A percentile compares a stretch with the other conserved stretches of the same genome.
phyloP scores from a whole-genome alignment of 768 basidiomycete genomes.

The Boletus eberwhitei region DNA sequence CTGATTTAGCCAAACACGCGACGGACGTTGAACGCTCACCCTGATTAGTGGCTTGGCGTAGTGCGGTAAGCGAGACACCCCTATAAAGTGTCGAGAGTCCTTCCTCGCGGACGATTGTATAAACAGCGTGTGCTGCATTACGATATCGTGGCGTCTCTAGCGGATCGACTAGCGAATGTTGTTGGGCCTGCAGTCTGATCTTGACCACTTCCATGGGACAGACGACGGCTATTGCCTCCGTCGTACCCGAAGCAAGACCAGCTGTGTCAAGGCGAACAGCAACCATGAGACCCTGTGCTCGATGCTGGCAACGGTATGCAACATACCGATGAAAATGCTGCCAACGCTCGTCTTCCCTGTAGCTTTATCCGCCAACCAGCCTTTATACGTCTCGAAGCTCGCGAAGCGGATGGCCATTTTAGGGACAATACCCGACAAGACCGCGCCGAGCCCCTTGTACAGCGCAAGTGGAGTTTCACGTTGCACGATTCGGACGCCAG shows the following conservation, averaged over 20 bases:
- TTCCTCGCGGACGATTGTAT: conserved; percentile 91
- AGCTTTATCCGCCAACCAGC: conserved; percentile 65
- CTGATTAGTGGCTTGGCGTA: conserved; percentile 97
- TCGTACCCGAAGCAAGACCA: conserved; percentile 92
- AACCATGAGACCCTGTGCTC: not conserved
- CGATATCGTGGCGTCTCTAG: conserved; percentile 90
- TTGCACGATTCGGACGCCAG: conserved; percentile 80
- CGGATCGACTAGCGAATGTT: conserved; percentile 95
- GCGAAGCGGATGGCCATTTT: conserved; percentile 99
- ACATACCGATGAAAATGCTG: conserved; percentile 81
- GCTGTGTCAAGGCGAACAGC: conserved; percentile 47
- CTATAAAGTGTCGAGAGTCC: conserved; percentile 82
- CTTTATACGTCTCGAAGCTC: conserved; percentile 94
- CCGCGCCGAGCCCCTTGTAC: conserved; percentile 98
- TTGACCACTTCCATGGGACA: conserved; percentile 99
- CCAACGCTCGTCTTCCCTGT: conserved; percentile 80
- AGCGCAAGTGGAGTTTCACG: conserved; percentile 93
- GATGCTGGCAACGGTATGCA: not conserved
- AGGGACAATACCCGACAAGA: conserved; percentile 93
- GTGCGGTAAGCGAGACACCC: conserved; percentile 89
- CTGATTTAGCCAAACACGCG: not conserved
- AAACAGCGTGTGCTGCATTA: conserved; percentile 95
- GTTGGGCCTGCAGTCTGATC: conserved; percentile 95
- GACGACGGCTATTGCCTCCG: conserved; percentile 91
- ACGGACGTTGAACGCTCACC: conserved; percentile 41